These are phyloP conservation scores for Xylaria sp. DNA, from an alignment of 2,329 filamentous ascomycete genomes.

Conservation along the genomic window DNA sequence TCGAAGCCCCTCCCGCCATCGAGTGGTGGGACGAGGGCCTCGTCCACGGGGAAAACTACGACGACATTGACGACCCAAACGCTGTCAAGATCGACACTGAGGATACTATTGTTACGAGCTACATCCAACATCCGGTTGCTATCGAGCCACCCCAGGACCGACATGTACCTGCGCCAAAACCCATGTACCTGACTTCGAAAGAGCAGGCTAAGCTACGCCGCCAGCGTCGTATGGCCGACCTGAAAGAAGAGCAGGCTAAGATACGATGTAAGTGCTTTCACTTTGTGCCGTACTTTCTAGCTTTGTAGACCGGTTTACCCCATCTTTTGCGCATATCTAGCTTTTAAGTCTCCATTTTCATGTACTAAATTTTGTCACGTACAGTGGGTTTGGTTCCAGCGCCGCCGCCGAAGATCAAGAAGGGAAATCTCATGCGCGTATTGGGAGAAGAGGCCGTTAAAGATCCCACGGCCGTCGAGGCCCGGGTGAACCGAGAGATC, in stretches of 20 bases:
- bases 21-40: constrained; percentile 99
- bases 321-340: background rate
- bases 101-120: constrained; percentile 90
- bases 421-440: constrained; percentile 96
- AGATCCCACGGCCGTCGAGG: constrained; percentile 96
- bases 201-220: constrained; percentile 92
- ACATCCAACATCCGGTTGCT: constrained; percentile 91
- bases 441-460: constrained; percentile 91
- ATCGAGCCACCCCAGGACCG: constrained; percentile 93
- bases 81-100: constrained; percentile 78
- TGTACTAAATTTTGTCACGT: constrained; percentile 9
- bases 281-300: background rate
- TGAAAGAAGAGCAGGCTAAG: constrained; percentile 97
- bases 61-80: constrained; percentile 70
- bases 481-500: constrained; percentile 91
- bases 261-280: constrained; percentile 65
- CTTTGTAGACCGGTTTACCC: background rate
- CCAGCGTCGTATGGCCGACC: constrained; percentile 88
- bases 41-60: constrained; percentile 78
- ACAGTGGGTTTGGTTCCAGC: constrained; percentile 83
- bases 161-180: constrained; percentile 79
- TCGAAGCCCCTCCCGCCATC: constrained; percentile 84
- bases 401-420: constrained; percentile 95
- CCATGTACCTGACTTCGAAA: constrained; percentile 90
- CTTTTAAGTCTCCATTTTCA: background rate